Conservation (phyloP, 257 asterid species). For the Petunia secreta region DNA sequence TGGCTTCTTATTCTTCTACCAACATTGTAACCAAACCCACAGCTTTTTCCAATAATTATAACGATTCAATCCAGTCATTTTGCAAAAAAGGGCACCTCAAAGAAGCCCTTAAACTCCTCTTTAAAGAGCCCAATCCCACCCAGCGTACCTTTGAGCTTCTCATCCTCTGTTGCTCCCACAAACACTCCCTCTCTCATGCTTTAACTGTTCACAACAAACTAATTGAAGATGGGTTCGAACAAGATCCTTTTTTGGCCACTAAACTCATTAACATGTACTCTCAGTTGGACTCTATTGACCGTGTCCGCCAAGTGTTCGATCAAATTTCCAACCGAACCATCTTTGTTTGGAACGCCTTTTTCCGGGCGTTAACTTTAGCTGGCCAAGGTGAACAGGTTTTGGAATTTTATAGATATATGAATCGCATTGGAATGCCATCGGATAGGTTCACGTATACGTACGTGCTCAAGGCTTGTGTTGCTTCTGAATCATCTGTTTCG, state of each 20-base stretch:
- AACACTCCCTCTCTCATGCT: constrained; percentile 53
- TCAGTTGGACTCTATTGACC: constrained; percentile 45
- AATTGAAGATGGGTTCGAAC: constrained; percentile 62
- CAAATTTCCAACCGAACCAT: constrained; percentile 55
- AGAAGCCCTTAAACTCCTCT: constrained; percentile 69
- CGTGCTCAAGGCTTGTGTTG: constrained; percentile 85
- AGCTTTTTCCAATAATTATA: constrained; percentile 37
- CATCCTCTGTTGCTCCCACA: constrained; percentile 61
- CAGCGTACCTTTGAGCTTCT: constrained; percentile 87
- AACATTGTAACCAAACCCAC: constrained; percentile 23
- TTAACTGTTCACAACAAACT: constrained; percentile 56
- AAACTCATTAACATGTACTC: constrained; percentile 76
- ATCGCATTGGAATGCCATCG: constrained; percentile 54
- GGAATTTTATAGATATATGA: constrained; percentile 63
- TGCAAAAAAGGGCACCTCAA: constrained; percentile 80
- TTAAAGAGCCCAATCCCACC: constrained; percentile 57
- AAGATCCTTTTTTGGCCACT: constrained; percentile 87
- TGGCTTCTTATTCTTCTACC: constrained; percentile 32
- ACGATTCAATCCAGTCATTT: constrained; percentile 71
- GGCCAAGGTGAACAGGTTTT: constrained; percentile 79
- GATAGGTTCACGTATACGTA: constrained; percentile 93
- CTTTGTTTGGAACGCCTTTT: constrained; percentile 77
- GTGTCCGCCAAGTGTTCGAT: constrained; percentile 86
- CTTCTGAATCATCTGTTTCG: constrained; percentile 45
- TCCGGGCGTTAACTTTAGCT: constrained; percentile 69